These are phyloP conservation scores for Paspalum vaginatum DNA, from an alignment of 176 grass and related monocot species.

Conservation along the genomic window DNA sequence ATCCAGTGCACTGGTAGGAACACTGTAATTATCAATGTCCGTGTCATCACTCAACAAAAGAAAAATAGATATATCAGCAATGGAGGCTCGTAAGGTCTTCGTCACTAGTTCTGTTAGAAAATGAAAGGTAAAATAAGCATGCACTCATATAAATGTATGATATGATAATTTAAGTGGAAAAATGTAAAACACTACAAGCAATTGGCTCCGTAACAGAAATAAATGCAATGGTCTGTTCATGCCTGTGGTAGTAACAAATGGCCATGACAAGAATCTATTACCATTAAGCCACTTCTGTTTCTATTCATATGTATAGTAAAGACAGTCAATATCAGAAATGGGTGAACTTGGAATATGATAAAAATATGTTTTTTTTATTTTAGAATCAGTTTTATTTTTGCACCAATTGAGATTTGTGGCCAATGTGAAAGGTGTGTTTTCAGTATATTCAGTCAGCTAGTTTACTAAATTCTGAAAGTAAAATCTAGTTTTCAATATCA, in stretches of 20 bases:
- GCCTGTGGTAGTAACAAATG: constrained; percentile 21
- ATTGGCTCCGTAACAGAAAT: constrained; percentile 20
- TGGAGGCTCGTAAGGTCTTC: constrained; percentile 69
- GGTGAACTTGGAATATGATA: background rate
- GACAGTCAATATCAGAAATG: constrained; percentile 20
- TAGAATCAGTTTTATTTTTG: background rate
- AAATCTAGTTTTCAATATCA: too few species aligned
- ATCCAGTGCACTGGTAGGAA: constrained; percentile 27
- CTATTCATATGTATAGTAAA: too few species aligned
- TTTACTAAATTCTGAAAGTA: too few species aligned
- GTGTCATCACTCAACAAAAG: constrained; percentile 67
- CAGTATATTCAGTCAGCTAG: background rate
- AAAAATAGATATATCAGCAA: constrained; percentile 74
- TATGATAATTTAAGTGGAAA: constrained; percentile 3
- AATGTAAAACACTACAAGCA: constrained; percentile 13
- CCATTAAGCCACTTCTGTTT: constrained; percentile 20
- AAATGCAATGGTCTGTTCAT: constrained; percentile 17
- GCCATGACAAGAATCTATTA: constrained; percentile 19
- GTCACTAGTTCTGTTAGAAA: constrained; percentile 70
- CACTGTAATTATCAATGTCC: constrained; percentile 29
- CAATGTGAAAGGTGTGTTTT: background rate
- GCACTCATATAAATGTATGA: constrained; percentile 35
- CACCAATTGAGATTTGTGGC: background rate
- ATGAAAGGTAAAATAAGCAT: constrained; percentile 44
- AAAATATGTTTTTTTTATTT: too few species aligned